phyloP scores from a whole-genome alignment of 1,284 basidiomycete species.

The Microbotryomycetes sp. region DNA sequence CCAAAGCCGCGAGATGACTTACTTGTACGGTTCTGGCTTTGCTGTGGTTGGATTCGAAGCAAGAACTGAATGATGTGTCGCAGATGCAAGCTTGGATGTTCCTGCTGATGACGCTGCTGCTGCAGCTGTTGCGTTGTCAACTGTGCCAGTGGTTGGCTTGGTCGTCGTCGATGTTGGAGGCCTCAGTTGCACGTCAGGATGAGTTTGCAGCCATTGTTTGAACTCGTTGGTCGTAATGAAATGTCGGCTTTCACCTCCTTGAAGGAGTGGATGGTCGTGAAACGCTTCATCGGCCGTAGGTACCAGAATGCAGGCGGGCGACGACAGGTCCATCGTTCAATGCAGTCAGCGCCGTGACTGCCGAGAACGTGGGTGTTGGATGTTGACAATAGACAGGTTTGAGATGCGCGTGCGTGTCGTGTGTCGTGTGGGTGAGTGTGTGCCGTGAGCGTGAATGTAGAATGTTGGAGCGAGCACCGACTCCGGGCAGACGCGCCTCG shows the following conservation, averaged over 20 bases:
- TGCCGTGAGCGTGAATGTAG: too few relatives aligned
- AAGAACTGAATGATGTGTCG: neutral
- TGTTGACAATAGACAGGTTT: too few relatives aligned
- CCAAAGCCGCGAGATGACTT: too few relatives aligned
- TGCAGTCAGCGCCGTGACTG: too few relatives aligned
- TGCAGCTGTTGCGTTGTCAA: constrained; percentile 7
- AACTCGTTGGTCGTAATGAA: constrained; percentile 13
- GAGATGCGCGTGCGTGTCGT: too few relatives aligned
- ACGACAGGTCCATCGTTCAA: too few relatives aligned
- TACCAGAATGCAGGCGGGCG: neutral
- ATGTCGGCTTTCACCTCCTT: neutral
- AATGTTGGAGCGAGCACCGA: too few relatives aligned
- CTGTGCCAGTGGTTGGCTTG: constrained; percentile 3
- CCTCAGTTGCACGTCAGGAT: constrained; percentile 16
- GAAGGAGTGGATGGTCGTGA: neutral
- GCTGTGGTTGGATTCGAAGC: neutral
- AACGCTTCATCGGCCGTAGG: neutral
- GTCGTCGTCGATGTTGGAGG: constrained; percentile 6
- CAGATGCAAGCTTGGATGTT: too few relatives aligned
- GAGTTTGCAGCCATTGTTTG: constrained; percentile 1
- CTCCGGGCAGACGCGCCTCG: too few relatives aligned
- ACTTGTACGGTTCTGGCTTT: neutral
- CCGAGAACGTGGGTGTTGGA: too few relatives aligned
- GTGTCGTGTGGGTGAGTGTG: too few relatives aligned
- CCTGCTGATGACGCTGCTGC: neutral